Evolutionary conservation across 73 alveolate genomes (phyloP), one percentile per base, ranked within the genome.

Genomic region (Uronychia binucleata): DNA sequence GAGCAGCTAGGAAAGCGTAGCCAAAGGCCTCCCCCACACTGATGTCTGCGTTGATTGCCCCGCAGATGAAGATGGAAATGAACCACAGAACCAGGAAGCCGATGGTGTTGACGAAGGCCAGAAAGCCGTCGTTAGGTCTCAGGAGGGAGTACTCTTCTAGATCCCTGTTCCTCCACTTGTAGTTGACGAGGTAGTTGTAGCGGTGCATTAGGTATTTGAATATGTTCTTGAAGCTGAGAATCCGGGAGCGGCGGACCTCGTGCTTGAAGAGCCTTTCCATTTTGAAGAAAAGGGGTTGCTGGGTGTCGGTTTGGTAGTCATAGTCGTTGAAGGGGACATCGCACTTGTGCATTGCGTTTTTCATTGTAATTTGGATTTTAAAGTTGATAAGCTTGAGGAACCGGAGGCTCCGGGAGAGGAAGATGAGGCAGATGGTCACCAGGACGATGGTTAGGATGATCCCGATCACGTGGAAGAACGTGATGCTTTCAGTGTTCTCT

Each of bases 71-170:
- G 26, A 87, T 75, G 1, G 93, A 30, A 33, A 86, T 34, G 33
- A 82, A 59, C 93, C 93, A 87, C 57, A 80, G 86, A 30, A 87
- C 34, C 35, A 75, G 30, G 28, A 83, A 81, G 57, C 74, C 57
- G 14, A 67, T n/a, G 26, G 77, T 14, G 28, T 80, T 74, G 1
- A 76, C 58, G 59, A 87, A 31, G 32, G n/a, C 59, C 32, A 29
- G 77, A 58, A 87, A 87, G 26, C 82, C 58, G 34, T 86, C 58
- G 34, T 77, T 83, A 29, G 93, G 93, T 30, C 86, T 80, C 1
- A 87, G 86, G 0, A 87, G 79, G 34, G 33, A 77, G 30, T 57
- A 74, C 57, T 87, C 31, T 29, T 87, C 93, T 28, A 81, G 33
- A 26, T 19, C 58, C 76, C 67, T 81, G 35, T 87, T 77, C 58